Percentiles rank a stretch among this genome's conserved stretches.
Conservation (phyloP, 768 basidiomycete species). For the Pholiota molesta region DNA sequence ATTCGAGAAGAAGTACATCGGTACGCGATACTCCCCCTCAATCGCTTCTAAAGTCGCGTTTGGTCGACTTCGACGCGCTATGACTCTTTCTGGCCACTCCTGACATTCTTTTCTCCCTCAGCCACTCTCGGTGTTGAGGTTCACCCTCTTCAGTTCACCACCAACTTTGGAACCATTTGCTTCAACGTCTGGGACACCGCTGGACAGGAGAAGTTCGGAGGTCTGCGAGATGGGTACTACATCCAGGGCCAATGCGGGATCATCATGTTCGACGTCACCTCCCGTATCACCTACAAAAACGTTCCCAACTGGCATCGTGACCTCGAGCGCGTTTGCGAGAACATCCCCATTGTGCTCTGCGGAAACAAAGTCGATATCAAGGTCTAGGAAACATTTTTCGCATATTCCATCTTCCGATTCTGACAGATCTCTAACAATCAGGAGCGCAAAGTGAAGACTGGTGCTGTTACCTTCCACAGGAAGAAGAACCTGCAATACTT, state of each 20-base stretch:
- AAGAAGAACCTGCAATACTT: conserved; percentile 99
- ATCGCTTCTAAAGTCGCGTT: conserved; percentile 17
- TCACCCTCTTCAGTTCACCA: conserved; percentile 93
- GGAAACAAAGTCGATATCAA: conserved; percentile 99
- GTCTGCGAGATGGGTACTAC: conserved; percentile 95
- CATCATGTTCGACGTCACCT: conserved; percentile 99
- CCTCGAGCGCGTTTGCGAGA: conserved; percentile 99
- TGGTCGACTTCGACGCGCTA: conserved; percentile 21
- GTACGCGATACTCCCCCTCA: conserved; percentile 47
- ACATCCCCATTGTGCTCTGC: conserved; percentile 98
- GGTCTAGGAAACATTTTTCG: conserved; percentile 48
- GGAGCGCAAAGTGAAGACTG: conserved; percentile 99
- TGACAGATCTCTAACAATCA: conserved; percentile 32
- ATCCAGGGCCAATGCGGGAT: conserved; percentile 99
- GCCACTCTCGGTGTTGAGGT: conserved; percentile 99
- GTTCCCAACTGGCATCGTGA: conserved; percentile 99
- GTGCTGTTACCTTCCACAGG: conserved; percentile 97
- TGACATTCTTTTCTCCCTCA: conserved; percentile 35
- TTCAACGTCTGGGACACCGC: conserved; percentile 99
- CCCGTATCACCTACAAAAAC: conserved; percentile 99
- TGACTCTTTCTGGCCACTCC: conserved; percentile 12
- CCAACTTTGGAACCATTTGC: conserved; percentile 98
- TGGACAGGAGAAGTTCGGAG: conserved; percentile 99
- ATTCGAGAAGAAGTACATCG: conserved; percentile 99
- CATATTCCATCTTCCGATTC: conserved; percentile 9